Evolutionary conservation across 768 basidiomycete species (phyloP).

Genomic region (Serendipita vermifera): DNA sequence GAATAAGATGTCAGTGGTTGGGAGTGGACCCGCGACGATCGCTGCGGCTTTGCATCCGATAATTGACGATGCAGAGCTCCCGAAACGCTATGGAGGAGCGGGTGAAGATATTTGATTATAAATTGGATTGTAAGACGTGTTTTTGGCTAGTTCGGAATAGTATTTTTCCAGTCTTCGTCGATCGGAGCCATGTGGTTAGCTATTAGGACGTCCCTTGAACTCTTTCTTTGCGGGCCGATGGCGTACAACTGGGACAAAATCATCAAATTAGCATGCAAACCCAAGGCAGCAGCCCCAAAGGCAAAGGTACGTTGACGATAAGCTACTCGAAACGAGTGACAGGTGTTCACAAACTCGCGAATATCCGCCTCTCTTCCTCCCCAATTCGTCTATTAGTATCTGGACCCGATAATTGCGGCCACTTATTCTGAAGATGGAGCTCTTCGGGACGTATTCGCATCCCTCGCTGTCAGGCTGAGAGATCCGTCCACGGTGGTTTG

Average conservation of each 20-base stretch:
- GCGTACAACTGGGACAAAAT: slow-evolving; percentile 36
- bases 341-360: no score
- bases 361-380: no score
- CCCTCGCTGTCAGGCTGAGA: slow-evolving; percentile 67
- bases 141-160: background rate
- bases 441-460: slow-evolving; percentile 83
- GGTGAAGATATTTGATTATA: slow-evolving; percentile 39
- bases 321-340: no score
- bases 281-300: slow-evolving; percentile 91
- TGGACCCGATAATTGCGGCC: slow-evolving; percentile 90
- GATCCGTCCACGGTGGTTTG: slow-evolving; percentile 87
- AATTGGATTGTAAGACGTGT: background rate
- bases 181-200: no score
- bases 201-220: background rate
- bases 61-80: slow-evolving; percentile 47
- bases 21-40: slow-evolving; percentile 45
- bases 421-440: slow-evolving; percentile 96
- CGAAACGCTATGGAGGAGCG: slow-evolving; percentile 56
- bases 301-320: slow-evolving; percentile 77
- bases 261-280: slow-evolving; percentile 94
- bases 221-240: background rate
- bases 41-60: slow-evolving; percentile 44
- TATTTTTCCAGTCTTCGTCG: no score
- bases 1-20: slow-evolving; percentile 70
- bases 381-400: slow-evolving; percentile 71